Evolutionary conservation across 176 grass and related monocot genomes (phyloP).

Genomic region (Lolium multiflorum): DNA sequence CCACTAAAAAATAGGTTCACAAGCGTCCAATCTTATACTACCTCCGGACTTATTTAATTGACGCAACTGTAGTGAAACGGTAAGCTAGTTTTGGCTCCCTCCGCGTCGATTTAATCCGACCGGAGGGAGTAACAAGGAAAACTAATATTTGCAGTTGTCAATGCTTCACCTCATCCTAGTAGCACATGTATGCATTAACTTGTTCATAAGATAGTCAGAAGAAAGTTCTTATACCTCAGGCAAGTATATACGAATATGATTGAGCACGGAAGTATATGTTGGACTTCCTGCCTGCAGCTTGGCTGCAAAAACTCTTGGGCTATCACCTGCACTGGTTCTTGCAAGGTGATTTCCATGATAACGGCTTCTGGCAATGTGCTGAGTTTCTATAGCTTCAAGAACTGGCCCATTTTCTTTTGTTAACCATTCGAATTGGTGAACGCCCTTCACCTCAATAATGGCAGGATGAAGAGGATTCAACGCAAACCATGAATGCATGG

Average conservation of each 20-base stretch:
- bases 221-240: conserved; percentile 81
- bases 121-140: too few species aligned
- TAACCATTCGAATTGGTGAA: conserved; percentile 98
- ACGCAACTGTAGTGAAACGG: too few species aligned
- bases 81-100: too few species aligned
- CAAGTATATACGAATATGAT: conserved; percentile 95
- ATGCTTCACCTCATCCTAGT: conserved; percentile 8
- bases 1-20: conserved; percentile 12
- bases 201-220: conserved; percentile 38
- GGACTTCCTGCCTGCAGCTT: conserved; percentile 93
- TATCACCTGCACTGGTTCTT: conserved; percentile 64
- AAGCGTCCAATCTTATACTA: neutral
- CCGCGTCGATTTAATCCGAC: too few species aligned
- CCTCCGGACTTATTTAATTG: too few species aligned
- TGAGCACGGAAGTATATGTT: conserved; percentile 88
- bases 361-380: conserved; percentile 61
- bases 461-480: conserved; percentile 77
- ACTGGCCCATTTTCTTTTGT: conserved; percentile 94
- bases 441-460: conserved; percentile 89
- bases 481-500: conserved; percentile 99
- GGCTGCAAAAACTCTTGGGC: conserved; percentile 80
- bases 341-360: conserved; percentile 75
- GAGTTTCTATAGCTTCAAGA: conserved; percentile 93
- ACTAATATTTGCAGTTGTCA: neutral
- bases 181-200: conserved; percentile 23